phyloP scores from a whole-genome alignment of 768 basidiomycete species.

The Imleria badia region DNA sequence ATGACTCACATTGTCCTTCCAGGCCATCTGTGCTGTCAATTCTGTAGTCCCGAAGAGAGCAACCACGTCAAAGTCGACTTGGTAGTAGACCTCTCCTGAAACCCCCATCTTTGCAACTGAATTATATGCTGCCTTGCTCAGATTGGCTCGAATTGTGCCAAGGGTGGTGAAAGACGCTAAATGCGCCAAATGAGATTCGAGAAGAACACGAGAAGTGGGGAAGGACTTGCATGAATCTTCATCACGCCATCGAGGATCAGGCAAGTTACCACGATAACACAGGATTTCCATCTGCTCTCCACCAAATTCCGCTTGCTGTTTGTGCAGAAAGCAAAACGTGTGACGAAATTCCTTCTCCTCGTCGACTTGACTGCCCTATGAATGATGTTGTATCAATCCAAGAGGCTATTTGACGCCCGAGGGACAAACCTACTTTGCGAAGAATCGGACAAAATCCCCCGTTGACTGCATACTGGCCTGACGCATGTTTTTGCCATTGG shows the following conservation, averaged over 20 bases:
- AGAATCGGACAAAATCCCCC: neutral
- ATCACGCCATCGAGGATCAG: conserved; percentile 5
- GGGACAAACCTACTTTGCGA: neutral
- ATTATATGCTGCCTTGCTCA: neutral
- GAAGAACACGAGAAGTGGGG: neutral
- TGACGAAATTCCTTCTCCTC: conserved; percentile 1
- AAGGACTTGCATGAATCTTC: conserved; percentile 4
- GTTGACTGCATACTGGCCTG: neutral
- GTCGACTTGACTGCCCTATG: conserved; percentile 1
- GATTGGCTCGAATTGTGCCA: neutral
- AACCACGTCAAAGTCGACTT: neutral
- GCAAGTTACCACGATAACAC: neutral
- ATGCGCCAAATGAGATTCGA: neutral
- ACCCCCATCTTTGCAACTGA: neutral
- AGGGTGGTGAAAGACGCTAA: neutral
- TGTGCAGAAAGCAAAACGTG: neutral
- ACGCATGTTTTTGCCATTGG: neutral
- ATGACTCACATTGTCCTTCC: conserved; percentile 1
- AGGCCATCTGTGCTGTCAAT: conserved; percentile 1
- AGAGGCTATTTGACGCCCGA: neutral
- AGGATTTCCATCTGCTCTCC: neutral
- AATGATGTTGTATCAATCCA: neutral
- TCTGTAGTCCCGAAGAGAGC: conserved; percentile 2
- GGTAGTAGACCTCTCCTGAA: neutral
- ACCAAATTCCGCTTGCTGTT: neutral